Base-by-base conservation (phyloP, 2,329 filamentous ascomycete genomes). In the Stagonosporopsis chrysanthemi region DNA sequence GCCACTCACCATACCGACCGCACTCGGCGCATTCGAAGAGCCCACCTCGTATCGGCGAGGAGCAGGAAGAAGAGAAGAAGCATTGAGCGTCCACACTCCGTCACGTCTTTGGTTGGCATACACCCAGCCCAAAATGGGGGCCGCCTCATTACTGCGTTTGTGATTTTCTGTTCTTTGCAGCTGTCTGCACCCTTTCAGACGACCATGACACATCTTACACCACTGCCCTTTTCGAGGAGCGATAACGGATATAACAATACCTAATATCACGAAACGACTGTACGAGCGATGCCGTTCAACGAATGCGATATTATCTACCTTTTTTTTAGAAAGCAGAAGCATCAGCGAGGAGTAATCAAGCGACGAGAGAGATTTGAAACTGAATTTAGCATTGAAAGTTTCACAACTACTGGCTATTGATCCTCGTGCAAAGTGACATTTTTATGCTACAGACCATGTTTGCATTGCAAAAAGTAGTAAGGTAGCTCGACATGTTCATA, bases 21-120 rank as follows among this genome's bases (percentile, higher is more conserved):
- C 58, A 64, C 9, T 65, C 69, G 12, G 61, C 70, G 22, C 67
- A 70, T 24, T 73, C 71, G 11, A 76, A 72, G 66, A 74, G 69
- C 31, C 74, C 75, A 45, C 75, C 75, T 31, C 63, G 75, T 14
- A 77, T 78, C 31, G 75, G 75, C 28, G 71, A 72, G 6, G 75
- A 76, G 53, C 55, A 58, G 29, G 55, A 58, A 41, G 55, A 58
- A 24, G 55, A 58, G 50, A 58, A 53, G 40, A 48, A 45, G 35
- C 45, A 58, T 9, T 58, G 40, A 53, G 9, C 11, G 24, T 17
- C 23, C 23, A 17, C n/a, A 28, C 7, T 28, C 11, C 23, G 11
- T 17, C 17, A 39, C 36, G 8, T 19, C 17, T 11, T 36, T 11
- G 17, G 19, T 2, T 17, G 11, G 36, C 26, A 22, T 15, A 38